Evolutionary conservation across 1,139 yeast genomes (phyloP).

Genomic region (Geotrichum aggregatum): DNA sequence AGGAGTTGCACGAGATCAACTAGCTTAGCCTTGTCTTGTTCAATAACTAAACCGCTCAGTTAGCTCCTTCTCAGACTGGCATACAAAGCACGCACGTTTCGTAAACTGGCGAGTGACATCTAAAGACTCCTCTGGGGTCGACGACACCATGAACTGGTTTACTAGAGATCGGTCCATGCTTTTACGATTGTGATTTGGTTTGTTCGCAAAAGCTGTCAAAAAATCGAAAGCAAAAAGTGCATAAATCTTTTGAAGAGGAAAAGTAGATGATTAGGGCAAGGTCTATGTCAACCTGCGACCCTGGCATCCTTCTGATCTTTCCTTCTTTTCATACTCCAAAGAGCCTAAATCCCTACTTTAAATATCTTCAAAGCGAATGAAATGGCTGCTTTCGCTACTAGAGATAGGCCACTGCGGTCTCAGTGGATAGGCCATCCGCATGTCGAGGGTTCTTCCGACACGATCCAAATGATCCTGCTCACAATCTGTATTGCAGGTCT

Average conservation of each 20-base stretch:
- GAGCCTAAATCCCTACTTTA: no score
- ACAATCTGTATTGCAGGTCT: constrained; percentile 40
- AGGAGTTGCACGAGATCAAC: constrained; percentile 52
- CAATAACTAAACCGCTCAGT: constrained; percentile 32
- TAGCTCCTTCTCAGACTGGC: not conserved
- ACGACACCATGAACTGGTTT: constrained; percentile 27
- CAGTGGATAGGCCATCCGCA: constrained; percentile 37
- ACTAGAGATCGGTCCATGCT: constrained; percentile 23
- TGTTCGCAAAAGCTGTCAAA: not conserved
- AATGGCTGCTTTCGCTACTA: not conserved
- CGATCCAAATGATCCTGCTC: constrained; percentile 35
- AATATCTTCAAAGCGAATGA: not conserved
- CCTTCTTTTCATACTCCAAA: not conserved
- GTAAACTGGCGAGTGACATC: constrained; percentile 20
- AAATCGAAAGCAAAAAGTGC: not conserved
- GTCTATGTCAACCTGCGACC: not conserved
- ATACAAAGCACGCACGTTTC: constrained; percentile 1
- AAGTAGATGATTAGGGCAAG: not conserved
- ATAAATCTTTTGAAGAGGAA: not conserved
- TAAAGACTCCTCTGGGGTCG: constrained; percentile 6
- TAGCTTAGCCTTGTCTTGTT: constrained; percentile 42
- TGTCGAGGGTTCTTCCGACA: constrained; percentile 34
- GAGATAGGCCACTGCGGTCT: constrained; percentile 4
- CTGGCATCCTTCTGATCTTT: not conserved
- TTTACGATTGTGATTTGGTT: not conserved